These are phyloP conservation scores for Fusarium sp. DNA, from an alignment of 2,329 filamentous ascomycete genomes.

Conservation along the genomic window DNA sequence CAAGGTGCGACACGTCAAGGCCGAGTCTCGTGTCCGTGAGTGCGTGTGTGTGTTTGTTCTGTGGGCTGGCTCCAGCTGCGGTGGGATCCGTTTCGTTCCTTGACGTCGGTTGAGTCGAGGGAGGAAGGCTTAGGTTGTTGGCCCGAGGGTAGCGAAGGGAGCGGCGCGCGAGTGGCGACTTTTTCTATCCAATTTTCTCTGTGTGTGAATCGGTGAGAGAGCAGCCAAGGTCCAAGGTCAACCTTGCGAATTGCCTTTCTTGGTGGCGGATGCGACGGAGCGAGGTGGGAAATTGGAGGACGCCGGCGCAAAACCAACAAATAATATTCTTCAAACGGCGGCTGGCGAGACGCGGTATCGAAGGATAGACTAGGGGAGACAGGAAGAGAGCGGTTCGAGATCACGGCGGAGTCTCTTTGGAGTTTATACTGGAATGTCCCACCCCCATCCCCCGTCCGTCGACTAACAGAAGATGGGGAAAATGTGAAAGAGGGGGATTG, in stretches of 20 bases:
- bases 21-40: conserved; percentile 8
- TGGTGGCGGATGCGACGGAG: conserved; percentile 32
- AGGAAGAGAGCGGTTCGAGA: background rate
- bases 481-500: conserved; percentile 3
- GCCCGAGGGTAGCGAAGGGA: background rate
- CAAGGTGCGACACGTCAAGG: conserved; percentile 40
- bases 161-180: conserved; percentile 36
- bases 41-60: conserved; percentile 22
- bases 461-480: background rate
- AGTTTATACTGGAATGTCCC: conserved; percentile 28
- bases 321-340: conserved; percentile 18
- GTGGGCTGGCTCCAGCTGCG: background rate
- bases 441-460: background rate
- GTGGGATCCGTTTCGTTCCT: conserved; percentile 30
- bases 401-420: background rate
- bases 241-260: conserved; percentile 32
- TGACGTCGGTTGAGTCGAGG: background rate
- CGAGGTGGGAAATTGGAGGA: conserved; percentile 22
- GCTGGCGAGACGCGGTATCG: background rate
- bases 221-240: conserved; percentile 25
- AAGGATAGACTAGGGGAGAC: background rate
- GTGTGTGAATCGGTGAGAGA: conserved; percentile 21
- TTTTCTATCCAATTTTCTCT: conserved; percentile 25
- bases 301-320: conserved; percentile 12
- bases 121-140: background rate